Evolutionary conservation across 495 filamentous ascomycete genomes (phyloP).

Genomic region (Hyphodiscus hymeniophilus): DNA sequence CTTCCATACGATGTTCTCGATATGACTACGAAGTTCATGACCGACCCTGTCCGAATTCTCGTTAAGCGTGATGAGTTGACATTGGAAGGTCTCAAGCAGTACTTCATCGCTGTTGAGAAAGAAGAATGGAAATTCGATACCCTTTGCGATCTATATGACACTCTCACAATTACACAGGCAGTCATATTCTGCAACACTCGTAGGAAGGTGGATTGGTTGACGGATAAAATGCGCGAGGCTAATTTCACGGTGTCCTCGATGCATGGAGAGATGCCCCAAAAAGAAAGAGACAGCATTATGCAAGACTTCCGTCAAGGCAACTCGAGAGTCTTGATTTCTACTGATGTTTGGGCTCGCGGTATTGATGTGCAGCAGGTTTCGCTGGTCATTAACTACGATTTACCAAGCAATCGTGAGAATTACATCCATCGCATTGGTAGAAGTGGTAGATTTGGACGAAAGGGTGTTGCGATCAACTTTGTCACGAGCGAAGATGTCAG

Average conservation of each 20-base stretch:
- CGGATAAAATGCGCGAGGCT: conserved; percentile 95
- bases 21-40: conserved; percentile 99
- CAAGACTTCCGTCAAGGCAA: conserved; percentile 96
- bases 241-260: conserved; percentile 98
- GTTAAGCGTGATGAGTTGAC: conserved; percentile 99
- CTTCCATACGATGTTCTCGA: conserved; percentile 97
- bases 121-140: conserved; percentile 99
- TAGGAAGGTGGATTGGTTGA: conserved; percentile 98
- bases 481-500: conserved; percentile 96
- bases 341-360: conserved; percentile 93
- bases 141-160: conserved; percentile 99
- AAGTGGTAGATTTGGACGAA: conserved; percentile 90
- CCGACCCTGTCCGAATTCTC: conserved; percentile 94
- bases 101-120: conserved; percentile 98
- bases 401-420: conserved; percentile 98
- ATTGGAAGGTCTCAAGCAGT: conserved; percentile 96
- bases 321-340: conserved; percentile 95
- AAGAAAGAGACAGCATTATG: conserved; percentile 97
- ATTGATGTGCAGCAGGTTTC: conserved; percentile 99
- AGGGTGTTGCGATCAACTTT: conserved; percentile 99
- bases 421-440: conserved; percentile 99
- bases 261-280: conserved; percentile 99
- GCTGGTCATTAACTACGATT: conserved; percentile 99
- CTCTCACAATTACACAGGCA: conserved; percentile 95
- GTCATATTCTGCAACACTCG: conserved; percentile 99